These are phyloP conservation scores for Aspergillus ostianus DNA, from an alignment of 495 filamentous ascomycete species.

Conservation along the genomic window DNA sequence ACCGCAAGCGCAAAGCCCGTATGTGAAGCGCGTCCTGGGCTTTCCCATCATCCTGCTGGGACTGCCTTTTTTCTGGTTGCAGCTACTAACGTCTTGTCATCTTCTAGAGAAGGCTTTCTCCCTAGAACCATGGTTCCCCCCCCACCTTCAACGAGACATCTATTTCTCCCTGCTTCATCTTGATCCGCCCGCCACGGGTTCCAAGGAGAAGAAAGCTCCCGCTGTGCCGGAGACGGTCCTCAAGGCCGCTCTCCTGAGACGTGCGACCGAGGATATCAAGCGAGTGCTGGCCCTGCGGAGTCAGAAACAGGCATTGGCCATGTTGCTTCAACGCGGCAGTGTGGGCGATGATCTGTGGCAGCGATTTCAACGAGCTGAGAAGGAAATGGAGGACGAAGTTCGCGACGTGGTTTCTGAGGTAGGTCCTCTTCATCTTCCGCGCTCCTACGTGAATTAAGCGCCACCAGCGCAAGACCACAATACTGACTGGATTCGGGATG, in stretches of 20 bases:
- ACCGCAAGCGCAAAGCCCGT: constrained; percentile 91
- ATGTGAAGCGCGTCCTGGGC: constrained; percentile 31
- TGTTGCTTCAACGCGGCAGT: constrained; percentile 81
- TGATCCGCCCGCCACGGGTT: constrained; percentile 56
- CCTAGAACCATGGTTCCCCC: constrained; percentile 87
- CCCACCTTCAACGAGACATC: constrained; percentile 87
- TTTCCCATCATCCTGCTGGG: not conserved
- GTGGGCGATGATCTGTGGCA: constrained; percentile 98
- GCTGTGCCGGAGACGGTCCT: constrained; percentile 81
- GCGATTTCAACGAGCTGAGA: constrained; percentile 84
- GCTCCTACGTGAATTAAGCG: not conserved
- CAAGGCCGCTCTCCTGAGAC: constrained; percentile 84
- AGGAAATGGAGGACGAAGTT: constrained; percentile 96
- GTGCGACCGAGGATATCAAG: constrained; percentile 87
- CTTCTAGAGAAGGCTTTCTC: constrained; percentile 67
- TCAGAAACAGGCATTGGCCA: constrained; percentile 80
- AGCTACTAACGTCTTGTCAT: not conserved
- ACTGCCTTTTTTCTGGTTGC: not conserved
- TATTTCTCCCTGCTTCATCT: constrained; percentile 90
- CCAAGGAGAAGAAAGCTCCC: constrained; percentile 64
- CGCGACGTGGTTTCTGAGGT: constrained; percentile 93
- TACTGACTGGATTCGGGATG: not conserved
- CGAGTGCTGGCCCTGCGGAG: constrained; percentile 81
- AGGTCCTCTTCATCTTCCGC: constrained; percentile 17
- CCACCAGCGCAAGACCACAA: not conserved